Evolutionary conservation across 2,329 filamentous ascomycete species (phyloP).

Genomic region (Colletotrichum musicola): DNA sequence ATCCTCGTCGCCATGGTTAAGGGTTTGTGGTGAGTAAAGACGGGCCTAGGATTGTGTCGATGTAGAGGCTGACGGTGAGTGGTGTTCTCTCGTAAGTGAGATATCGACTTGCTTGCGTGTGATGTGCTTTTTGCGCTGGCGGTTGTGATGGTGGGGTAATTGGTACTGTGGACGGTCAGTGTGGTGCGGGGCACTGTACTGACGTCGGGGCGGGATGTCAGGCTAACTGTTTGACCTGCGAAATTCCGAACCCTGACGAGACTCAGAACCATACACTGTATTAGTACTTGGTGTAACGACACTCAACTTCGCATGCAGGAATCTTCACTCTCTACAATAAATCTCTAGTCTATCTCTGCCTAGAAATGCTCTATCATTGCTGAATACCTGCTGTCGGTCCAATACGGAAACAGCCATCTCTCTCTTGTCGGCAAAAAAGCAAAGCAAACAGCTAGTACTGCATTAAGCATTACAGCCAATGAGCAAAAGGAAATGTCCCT

Average conservation of each 20-base stretch:
- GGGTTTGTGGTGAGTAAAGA: neutral
- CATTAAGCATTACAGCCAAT: neutral
- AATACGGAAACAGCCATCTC: neutral
- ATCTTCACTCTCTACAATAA: too few species aligned
- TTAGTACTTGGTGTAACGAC: too few species aligned
- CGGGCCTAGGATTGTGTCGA: neutral
- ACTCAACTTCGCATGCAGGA: too few species aligned
- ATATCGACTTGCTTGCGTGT: neutral
- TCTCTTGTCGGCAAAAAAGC: neutral
- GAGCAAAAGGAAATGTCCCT: slow-evolving; percentile 1
- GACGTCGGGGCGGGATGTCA: neutral
- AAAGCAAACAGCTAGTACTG: too few species aligned
- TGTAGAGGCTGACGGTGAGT: neutral
- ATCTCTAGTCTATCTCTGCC: too few species aligned
- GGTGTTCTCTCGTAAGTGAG: slow-evolving; percentile 15
- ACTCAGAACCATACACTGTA: neutral
- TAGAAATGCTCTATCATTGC: too few species aligned
- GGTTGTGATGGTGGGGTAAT: slow-evolving; percentile 15
- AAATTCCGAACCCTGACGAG: neutral
- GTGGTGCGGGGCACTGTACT: slow-evolving; percentile 22
- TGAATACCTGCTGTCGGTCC: too few species aligned
- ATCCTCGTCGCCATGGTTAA: slow-evolving; percentile 63
- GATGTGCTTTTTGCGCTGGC: slow-evolving; percentile 2
- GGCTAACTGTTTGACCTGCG: neutral
- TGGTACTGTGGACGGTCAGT: neutral